Evolutionary conservation across 140 eudicot genomes (phyloP).

Genomic region (Erigeron philadelphicus): DNA sequence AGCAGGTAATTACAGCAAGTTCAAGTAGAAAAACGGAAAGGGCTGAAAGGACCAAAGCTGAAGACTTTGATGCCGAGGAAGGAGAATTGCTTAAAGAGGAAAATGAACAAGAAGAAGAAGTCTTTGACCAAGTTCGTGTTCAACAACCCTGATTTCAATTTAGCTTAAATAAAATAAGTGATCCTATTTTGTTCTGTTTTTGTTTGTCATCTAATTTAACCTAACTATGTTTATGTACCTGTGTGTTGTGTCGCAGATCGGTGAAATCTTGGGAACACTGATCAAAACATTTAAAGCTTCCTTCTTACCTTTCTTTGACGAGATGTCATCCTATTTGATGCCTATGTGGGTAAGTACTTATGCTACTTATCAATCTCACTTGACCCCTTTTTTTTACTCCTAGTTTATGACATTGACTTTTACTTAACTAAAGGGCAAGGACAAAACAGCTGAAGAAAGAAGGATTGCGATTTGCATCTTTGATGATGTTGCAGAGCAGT

Average conservation of each 20-base stretch:
- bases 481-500: constrained; percentile 98
- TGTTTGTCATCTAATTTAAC: too few relatives aligned
- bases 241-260: constrained; percentile 45
- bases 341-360: constrained; percentile 95
- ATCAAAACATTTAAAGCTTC: constrained; percentile 89
- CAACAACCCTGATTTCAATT: background rate
- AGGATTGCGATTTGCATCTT: constrained; percentile 95
- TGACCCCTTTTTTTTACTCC: background rate
- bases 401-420: constrained; percentile 1
- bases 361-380: background rate
- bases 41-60: constrained; percentile 93
- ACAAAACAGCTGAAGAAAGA: constrained; percentile 94
- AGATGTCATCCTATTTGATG: constrained; percentile 78
- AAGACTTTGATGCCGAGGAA: constrained; percentile 98
- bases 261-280: constrained; percentile 92
- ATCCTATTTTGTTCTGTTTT: background rate
- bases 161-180: background rate
- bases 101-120: constrained; percentile 98
- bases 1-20: constrained; percentile 94
- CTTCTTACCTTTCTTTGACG: constrained; percentile 94
- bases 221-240: too few relatives aligned
- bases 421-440: constrained; percentile 65
- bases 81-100: constrained; percentile 89
- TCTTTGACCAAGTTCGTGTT: constrained; percentile 81
- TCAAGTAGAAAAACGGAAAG: constrained; percentile 91